Evolutionary conservation across 257 asterid genomes (phyloP).

Genomic region (Solanum peruvianum): DNA sequence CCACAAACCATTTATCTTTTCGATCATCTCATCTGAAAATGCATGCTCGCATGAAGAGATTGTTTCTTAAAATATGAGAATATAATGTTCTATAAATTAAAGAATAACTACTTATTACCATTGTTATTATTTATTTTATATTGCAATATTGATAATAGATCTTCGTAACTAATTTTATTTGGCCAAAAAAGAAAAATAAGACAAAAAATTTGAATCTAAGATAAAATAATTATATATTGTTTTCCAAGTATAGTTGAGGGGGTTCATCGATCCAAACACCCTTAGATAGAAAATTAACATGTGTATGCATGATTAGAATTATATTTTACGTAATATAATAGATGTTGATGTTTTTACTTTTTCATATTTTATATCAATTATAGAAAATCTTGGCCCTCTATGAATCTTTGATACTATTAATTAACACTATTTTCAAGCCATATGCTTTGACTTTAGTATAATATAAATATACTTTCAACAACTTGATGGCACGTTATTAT

Average conservation of each 20-base stretch:
- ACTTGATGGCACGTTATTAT: not conserved
- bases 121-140: too few relatives aligned
- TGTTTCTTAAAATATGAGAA: too few relatives aligned
- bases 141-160: fast-evolving
- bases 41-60: too few relatives aligned
- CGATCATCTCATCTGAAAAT: too few relatives aligned
- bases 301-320: fast-evolving
- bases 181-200: too few relatives aligned
- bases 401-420: not conserved
- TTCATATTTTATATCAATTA: not conserved
- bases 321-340: fast-evolving
- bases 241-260: not conserved
- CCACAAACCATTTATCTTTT: too few relatives aligned
- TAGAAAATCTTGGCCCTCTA: not conserved
- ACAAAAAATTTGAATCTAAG: too few relatives aligned
- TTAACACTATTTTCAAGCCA: not conserved
- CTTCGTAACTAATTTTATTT: too few relatives aligned
- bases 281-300: fast-evolving
- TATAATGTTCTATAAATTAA: too few relatives aligned
- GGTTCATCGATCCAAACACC: not conserved
- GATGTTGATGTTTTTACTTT: too few relatives aligned
- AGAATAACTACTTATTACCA: not conserved
- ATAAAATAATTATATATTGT: too few relatives aligned
- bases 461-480: not conserved
- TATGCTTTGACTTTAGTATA: not conserved